phyloP scores from a whole-genome alignment of 148 eudicot genomes.

The Agrostemma githago region DNA sequence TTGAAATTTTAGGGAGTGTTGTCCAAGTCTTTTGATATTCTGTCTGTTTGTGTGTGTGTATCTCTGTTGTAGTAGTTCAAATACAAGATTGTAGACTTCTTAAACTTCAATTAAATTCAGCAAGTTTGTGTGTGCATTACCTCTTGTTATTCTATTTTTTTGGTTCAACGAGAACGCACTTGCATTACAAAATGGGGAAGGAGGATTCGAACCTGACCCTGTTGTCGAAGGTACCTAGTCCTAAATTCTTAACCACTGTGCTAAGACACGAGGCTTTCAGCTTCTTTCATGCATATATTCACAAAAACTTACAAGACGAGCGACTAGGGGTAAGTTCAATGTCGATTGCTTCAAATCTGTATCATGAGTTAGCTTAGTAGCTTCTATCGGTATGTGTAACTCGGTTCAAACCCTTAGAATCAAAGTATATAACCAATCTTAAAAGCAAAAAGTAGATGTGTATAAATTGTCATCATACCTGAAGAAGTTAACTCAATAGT shows the following conservation, averaged over 20 bases:
- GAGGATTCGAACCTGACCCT: no score
- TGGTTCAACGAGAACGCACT: no score
- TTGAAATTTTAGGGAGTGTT: slow-evolving; percentile 24
- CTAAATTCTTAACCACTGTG: not conserved
- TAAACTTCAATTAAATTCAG: slow-evolving; percentile 7
- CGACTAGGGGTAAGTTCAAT: no score
- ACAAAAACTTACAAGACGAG: not conserved
- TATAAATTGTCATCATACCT: slow-evolving; percentile 10
- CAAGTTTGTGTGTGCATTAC: slow-evolving; percentile 28
- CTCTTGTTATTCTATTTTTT: not conserved
- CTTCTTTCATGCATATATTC: not conserved
- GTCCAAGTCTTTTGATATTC: slow-evolving; percentile 13
- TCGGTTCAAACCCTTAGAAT: no score
- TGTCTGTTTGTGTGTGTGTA: slow-evolving; percentile 17
- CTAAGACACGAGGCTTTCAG: not conserved
- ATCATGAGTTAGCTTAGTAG: no score
- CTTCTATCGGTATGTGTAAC: no score
- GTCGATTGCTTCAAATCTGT: not conserved
- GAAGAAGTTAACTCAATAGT: slow-evolving; percentile 15
- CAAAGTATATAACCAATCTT: slow-evolving; percentile 8
- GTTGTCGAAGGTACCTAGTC: no score
- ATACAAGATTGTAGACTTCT: slow-evolving; percentile 26
- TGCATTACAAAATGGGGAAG: no score
- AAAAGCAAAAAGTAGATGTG: slow-evolving; percentile 2
- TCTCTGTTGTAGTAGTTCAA: slow-evolving; percentile 14